Percentiles rank a stretch among this genome's conserved stretches.
Evolutionary conservation across 306 rosid species (phyloP).

Genomic region (Castanea mollissima): DNA sequence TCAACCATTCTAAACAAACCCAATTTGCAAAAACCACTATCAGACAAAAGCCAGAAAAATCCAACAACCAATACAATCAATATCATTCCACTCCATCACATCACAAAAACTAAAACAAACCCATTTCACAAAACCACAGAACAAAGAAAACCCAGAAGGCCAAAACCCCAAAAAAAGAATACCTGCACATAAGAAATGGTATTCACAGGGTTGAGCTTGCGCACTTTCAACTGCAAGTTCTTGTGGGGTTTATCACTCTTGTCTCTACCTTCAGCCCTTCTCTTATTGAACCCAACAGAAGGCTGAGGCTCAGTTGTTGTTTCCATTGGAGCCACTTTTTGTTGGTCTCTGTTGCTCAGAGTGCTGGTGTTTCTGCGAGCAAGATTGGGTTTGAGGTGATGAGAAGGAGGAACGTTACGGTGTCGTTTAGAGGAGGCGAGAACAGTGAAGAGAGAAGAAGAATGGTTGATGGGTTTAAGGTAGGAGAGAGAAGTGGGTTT

Average conservation of each 20-base stretch:
- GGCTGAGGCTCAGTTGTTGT: slow-evolving; percentile 4
- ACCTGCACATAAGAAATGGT: slow-evolving; percentile 80
- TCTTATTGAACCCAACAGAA: slow-evolving; percentile 56
- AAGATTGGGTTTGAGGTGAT: slow-evolving; percentile 9
- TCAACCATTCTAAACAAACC: not conserved
- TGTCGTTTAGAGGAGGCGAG: slow-evolving; percentile 40
- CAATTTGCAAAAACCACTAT: not conserved
- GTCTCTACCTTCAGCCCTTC: slow-evolving; percentile 76
- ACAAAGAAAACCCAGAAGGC: not conserved
- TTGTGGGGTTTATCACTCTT: slow-evolving; percentile 43
- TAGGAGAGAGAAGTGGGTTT: not conserved
- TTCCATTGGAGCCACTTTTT: slow-evolving; percentile 32
- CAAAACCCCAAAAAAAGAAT: not conserved
- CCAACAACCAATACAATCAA: too few relatives aligned
- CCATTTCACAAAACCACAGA: not conserved
- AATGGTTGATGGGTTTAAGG: slow-evolving; percentile 11
- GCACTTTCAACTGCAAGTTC: slow-evolving; percentile 51
- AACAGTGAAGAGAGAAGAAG: slow-evolving; percentile 34
- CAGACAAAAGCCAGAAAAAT: not conserved
- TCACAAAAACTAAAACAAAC: not conserved
- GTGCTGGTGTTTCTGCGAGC: slow-evolving; percentile 35
- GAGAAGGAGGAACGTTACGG: slow-evolving; percentile 32
- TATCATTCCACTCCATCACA: not conserved
- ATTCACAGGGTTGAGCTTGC: slow-evolving; percentile 67
- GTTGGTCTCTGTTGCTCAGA: not conserved